Evolutionary conservation across 495 filamentous ascomycete genomes (phyloP).

Genomic region (Hapsidospora chrysogenum): DNA sequence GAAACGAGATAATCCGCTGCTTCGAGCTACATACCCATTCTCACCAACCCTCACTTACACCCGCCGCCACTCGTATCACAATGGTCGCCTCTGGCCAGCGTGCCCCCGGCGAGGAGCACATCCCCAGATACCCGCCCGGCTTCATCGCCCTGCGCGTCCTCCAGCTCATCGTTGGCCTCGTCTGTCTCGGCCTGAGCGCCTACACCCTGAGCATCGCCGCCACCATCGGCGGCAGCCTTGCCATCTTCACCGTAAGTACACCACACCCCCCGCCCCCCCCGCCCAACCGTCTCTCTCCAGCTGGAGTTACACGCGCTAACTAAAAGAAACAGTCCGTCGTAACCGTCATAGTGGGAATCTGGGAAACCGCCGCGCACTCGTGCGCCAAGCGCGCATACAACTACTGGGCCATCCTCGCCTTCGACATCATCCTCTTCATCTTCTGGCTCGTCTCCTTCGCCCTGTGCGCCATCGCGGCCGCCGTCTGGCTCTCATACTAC

Average conservation of each 20-base stretch:
- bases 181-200: constrained; percentile 47
- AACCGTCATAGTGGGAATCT: constrained; percentile 10
- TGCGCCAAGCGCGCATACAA: constrained; percentile 20
- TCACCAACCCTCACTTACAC: too few species aligned
- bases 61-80: too few species aligned
- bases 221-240: constrained; percentile 16
- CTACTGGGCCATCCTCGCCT: constrained; percentile 30
- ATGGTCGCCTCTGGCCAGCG: constrained; percentile 5
- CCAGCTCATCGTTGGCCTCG: constrained; percentile 46
- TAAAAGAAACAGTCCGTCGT: background rate
- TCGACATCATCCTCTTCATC: constrained; percentile 25
- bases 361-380: constrained; percentile 18
- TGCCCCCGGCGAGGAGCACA: constrained; percentile 21
- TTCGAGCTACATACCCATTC: too few species aligned
- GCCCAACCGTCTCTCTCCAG: background rate
- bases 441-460: constrained; percentile 30
- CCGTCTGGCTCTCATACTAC: constrained; percentile 12
- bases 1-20: too few species aligned
- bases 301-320: too few species aligned
- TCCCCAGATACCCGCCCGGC: constrained; percentile 22
- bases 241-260: constrained; percentile 19
- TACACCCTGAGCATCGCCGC: constrained; percentile 31
- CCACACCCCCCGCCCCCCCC: background rate
- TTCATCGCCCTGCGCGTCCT: constrained; percentile 42
- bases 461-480: constrained; percentile 20